These are phyloP conservation scores for Quercus lobata DNA, from an alignment of 331 rosid species.

Conservation along the genomic window DNA sequence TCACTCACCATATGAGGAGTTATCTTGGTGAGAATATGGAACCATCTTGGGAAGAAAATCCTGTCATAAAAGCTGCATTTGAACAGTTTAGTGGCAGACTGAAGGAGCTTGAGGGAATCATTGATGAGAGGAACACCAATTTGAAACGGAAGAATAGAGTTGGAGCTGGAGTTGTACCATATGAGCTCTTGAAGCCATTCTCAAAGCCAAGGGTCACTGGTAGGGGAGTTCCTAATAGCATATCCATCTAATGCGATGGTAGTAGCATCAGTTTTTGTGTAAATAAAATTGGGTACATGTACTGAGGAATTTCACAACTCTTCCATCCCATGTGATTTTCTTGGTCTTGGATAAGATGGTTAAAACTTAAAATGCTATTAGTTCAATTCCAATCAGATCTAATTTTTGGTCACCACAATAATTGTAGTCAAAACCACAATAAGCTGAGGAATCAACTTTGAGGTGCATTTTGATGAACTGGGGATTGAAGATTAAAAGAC, in stretches of 20 bases:
- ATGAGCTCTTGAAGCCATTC: slow-evolving; percentile 6
- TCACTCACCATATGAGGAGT: slow-evolving; percentile 64
- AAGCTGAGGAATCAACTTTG: too few species aligned
- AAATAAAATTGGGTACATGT: neutral
- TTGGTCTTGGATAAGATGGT: too few species aligned
- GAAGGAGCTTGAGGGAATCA: slow-evolving; percentile 43
- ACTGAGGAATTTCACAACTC: neutral
- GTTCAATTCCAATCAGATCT: too few species aligned
- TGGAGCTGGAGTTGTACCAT: slow-evolving; percentile 13
- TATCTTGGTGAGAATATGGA: slow-evolving; percentile 46
- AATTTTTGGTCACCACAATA: too few species aligned
- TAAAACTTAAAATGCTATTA: too few species aligned
- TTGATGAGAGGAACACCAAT: slow-evolving; percentile 52
- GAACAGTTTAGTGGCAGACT: slow-evolving; percentile 34
- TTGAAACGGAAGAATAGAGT: slow-evolving; percentile 11
- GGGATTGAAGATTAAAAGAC: too few species aligned
- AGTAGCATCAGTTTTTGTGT: neutral
- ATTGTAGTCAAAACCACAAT: too few species aligned
- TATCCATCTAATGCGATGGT: neutral
- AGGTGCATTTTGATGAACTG: too few species aligned
- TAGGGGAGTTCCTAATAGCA: neutral
- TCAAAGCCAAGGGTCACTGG: slow-evolving; percentile 1
- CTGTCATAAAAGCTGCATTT: slow-evolving; percentile 33
- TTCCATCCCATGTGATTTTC: neutral
- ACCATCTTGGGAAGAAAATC: slow-evolving; percentile 46